phyloP scores from a whole-genome alignment of 2,329 filamentous ascomycete genomes.

The Anthostomella pinea region DNA sequence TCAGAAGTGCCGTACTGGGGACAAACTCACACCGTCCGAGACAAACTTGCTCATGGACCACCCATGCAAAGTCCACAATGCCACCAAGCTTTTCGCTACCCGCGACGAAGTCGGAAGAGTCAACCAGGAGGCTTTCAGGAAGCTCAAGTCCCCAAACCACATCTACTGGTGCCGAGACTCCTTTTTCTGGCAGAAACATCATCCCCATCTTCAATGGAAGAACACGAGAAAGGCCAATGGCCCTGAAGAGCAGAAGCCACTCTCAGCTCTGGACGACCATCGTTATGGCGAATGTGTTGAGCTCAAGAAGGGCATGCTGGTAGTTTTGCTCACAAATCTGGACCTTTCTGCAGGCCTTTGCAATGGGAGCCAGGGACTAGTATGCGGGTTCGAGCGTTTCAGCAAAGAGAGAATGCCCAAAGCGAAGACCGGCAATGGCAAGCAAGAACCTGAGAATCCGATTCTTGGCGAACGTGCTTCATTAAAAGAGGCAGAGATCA shows the following conservation, averaged over 20 bases:
- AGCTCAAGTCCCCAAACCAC: conserved; percentile 29
- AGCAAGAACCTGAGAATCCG: conserved; percentile 15
- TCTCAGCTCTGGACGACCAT: conserved; percentile 41
- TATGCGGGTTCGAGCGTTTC: conserved; percentile 41
- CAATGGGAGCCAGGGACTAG: conserved; percentile 46
- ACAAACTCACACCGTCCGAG: conserved; percentile 35
- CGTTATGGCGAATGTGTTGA: conserved; percentile 41
- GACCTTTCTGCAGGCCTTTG: conserved; percentile 39
- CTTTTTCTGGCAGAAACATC: conserved; percentile 36
- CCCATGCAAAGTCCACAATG: conserved; percentile 37
- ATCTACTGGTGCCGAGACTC: conserved; percentile 37
- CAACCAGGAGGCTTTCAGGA: conserved; percentile 34
- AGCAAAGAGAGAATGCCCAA: conserved; percentile 28
- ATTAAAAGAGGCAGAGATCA: conserved; percentile 36
- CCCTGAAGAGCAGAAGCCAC: conserved; percentile 23
- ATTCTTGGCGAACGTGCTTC: conserved; percentile 38
- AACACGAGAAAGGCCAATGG: conserved; percentile 12
- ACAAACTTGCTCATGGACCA: conserved; percentile 44
- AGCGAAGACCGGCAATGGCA: conserved; percentile 15
- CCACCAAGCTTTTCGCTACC: conserved; percentile 44
- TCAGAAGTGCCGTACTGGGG: conserved; percentile 51
- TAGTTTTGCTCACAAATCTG: conserved; percentile 52
- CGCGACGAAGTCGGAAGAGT: conserved; percentile 35
- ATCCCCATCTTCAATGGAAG: conserved; percentile 28
- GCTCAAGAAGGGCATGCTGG: conserved; percentile 50